Conservation (phyloP, 148 eudicot species). For the Diospyros kaki region DNA sequence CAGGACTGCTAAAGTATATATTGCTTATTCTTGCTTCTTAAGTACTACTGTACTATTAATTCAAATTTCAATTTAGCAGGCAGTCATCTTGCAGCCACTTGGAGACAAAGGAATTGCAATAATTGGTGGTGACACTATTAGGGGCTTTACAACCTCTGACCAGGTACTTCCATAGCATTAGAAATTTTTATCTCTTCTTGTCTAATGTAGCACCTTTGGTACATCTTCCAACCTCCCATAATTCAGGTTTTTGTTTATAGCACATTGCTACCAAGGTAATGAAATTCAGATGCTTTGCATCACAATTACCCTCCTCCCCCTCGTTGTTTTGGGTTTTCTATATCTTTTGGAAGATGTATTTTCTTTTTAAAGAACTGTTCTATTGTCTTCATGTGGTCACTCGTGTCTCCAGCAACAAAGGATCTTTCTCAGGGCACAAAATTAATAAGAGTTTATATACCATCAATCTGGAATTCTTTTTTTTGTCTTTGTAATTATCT, state of each 20-base stretch:
- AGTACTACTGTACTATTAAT: conserved; percentile 6
- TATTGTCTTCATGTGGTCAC: not conserved
- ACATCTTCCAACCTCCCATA: not conserved
- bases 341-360: not conserved
- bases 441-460: not conserved
- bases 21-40: conserved; percentile 1
- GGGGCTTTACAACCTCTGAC: conserved; percentile 86
- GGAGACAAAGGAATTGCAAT: conserved; percentile 78
- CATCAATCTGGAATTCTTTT: not conserved
- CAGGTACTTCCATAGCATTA: conserved; percentile 46
- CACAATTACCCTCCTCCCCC: not conserved
- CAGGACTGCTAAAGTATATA: not conserved
- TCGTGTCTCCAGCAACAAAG: not conserved
- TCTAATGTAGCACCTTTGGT: not conserved
- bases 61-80: conserved; percentile 35
- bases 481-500: not conserved
- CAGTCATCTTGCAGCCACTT: conserved; percentile 89
- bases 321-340: not conserved
- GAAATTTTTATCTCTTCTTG: not conserved
- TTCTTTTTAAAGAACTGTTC: not conserved
- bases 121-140: conserved; percentile 81
- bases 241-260: not conserved
- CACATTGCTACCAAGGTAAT: not conserved
- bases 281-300: not conserved
- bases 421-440: not conserved